Evolutionary conservation across 768 basidiomycete species (phyloP), one percentile per base, ranked within the genome.

Genomic region (Sporobolomyces phaffii): DNA sequence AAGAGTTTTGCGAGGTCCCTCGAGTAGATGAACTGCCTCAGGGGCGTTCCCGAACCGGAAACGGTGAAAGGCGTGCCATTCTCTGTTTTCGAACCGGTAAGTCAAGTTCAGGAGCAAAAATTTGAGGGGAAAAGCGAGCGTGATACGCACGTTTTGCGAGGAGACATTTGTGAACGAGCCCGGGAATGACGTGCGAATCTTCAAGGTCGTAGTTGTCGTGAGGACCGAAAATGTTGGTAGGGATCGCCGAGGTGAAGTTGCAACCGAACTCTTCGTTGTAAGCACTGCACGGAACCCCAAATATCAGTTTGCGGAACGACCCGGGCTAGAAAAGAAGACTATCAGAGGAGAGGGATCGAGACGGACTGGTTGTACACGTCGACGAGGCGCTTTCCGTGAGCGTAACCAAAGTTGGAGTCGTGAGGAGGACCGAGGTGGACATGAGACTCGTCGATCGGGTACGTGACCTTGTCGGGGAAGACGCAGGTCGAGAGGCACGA

Each of bases 1-100:
- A 96, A 94, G 62, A 94, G 81, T 78, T 90, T 94, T 48, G 92
- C 93, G 53, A 97, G 86, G 79, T 98, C 92, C 53, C 84, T 82
- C n/a, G 93, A 96, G 80, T 91, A 97, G 78, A 96, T 93, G 77
- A 97, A 97, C 77, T 97, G 93, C n/a, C 93, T 85, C 40, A 96
- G 83, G 10, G 93, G 93, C 72, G 87, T 90, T 38, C 93, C 93
- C 0, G 90, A 88, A 15, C 93, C 93, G 54, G 86, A 79, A n/a
- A 94, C 89, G 57, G 86, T 81, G 79, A 97, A 93, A 6, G 89
- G 87, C 0, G 89, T 90, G 65, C 81, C 82, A 78, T 89, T 90
- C 80, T 90, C 86, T 85, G 77, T 5, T n/a, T n/a, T n/a, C n/a
- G 52, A 17, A 51, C 22, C 36, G n/a, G n/a, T n/a, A n/a, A n/a